A percentile compares a stretch with the other conserved stretches of the same genome.
Conservation (phyloP, 306 rosid species). For the Hippophae tibetana region DNA sequence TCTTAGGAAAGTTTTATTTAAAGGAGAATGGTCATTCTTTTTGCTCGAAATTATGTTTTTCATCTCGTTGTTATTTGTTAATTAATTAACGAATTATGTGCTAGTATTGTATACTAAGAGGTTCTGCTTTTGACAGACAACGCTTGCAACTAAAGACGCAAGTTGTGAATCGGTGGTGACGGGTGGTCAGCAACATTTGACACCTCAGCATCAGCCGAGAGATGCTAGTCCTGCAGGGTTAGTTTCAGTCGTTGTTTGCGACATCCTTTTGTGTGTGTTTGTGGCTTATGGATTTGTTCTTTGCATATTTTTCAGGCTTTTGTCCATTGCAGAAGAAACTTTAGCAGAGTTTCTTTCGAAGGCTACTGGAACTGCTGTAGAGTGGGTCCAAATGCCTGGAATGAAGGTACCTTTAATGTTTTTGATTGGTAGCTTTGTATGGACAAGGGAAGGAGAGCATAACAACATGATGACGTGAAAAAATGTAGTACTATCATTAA, state of each 20-base stretch:
- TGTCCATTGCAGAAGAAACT: constrained; percentile 99
- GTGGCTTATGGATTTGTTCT: constrained; percentile 33
- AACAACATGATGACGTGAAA: not conserved
- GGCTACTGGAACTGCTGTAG: constrained; percentile 99
- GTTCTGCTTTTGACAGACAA: constrained; percentile 38
- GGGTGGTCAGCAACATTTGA: constrained; percentile 86
- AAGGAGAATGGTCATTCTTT: not conserved
- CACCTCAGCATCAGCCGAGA: constrained; percentile 91
- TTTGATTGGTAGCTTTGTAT: not conserved
- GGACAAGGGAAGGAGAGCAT: not conserved
- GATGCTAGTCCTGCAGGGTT: constrained; percentile 99
- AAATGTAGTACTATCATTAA: not conserved
- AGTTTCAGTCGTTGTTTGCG: constrained; percentile 41
- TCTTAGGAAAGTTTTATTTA: not conserved
- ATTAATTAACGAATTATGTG: not conserved
- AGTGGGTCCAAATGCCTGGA: constrained; percentile 99
- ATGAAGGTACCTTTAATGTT: constrained; percentile 57
- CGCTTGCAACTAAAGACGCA: constrained; percentile 84
- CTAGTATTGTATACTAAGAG: constrained; percentile 13
- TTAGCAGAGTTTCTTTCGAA: constrained; percentile 99
- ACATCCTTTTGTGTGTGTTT: constrained; percentile 26
- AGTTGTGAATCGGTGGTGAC: constrained; percentile 94
- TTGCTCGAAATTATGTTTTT: not conserved
- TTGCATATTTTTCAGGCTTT: constrained; percentile 57
- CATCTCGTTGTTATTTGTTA: not conserved